These are phyloP conservation scores for Flaveria sonorensis DNA, from an alignment of 129 eudicot genomes.

Conservation along the genomic window DNA sequence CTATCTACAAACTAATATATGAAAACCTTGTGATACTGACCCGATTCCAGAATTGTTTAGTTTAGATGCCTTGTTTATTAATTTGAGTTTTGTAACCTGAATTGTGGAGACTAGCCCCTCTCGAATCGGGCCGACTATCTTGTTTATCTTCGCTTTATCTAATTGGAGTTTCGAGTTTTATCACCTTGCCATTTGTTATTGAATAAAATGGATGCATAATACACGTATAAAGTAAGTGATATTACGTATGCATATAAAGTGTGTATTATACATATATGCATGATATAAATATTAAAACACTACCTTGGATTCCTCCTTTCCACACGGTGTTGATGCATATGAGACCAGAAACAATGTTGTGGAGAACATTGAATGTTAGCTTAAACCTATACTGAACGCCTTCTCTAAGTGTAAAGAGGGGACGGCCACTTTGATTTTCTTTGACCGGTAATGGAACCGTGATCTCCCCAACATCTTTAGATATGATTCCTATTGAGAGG, in stretches of 20 bases:
- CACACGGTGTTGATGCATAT: conserved; percentile 64
- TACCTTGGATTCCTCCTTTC: conserved; percentile 77
- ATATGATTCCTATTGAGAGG: conserved; percentile 72
- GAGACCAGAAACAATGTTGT: conserved; percentile 84
- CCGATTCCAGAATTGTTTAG: no score
- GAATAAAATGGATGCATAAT: not conserved
- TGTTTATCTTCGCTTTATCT: no score
- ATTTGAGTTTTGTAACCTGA: no score
- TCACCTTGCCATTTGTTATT: not conserved
- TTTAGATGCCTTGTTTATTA: no score
- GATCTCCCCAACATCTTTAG: conserved; percentile 70
- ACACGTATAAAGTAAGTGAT: not conserved
- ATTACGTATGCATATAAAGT: not conserved
- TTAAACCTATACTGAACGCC: conserved; percentile 74
- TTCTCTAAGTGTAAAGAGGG: conserved; percentile 69
- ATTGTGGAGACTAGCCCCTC: no score
- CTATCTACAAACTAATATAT: not conserved
- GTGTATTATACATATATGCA: not conserved
- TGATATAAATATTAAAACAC: conserved; percentile 16
- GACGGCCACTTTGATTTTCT: conserved; percentile 48
- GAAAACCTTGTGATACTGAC: no score
- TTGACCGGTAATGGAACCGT: conserved; percentile 58
- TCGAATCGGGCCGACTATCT: no score
- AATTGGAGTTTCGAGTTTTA: no score
- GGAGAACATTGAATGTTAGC: conserved; percentile 65